phyloP scores from a whole-genome alignment of 2,329 filamentous ascomycete species.

The Lasiodiplodia gonubiensis region DNA sequence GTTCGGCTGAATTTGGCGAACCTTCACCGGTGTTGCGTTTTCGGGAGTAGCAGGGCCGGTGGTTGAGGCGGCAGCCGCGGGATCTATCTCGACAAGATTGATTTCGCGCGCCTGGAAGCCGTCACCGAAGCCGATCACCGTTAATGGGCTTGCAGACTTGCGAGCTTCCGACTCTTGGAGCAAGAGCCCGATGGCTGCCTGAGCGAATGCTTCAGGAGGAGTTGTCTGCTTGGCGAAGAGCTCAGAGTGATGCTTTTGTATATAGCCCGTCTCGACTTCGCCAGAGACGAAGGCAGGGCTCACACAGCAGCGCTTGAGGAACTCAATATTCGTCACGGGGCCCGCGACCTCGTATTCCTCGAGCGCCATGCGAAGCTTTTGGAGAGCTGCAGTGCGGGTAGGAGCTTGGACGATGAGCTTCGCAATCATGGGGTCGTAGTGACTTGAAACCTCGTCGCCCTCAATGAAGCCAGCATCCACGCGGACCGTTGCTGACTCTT shows the following conservation, averaged over 20 bases:
- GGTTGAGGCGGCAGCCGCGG: slow-evolving; percentile 3
- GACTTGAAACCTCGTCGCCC: slow-evolving; percentile 89
- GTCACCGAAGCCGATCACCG: slow-evolving; percentile 61
- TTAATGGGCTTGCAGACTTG: slow-evolving; percentile 28
- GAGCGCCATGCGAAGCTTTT: slow-evolving; percentile 79
- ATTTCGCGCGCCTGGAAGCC: slow-evolving; percentile 69
- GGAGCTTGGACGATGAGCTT: slow-evolving; percentile 91
- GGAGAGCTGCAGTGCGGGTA: slow-evolving; percentile 78
- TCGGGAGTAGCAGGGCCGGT: slow-evolving; percentile 49
- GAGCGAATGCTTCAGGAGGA: slow-evolving; percentile 77
- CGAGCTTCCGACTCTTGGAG: slow-evolving; percentile 48
- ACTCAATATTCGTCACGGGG: slow-evolving; percentile 94
- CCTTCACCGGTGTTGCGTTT: slow-evolving; percentile 51
- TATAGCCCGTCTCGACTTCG: slow-evolving; percentile 94
- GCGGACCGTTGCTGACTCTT: slow-evolving; percentile 72
- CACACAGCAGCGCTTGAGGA: slow-evolving; percentile 84
- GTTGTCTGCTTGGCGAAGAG: slow-evolving; percentile 71
- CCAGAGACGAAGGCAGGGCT: slow-evolving; percentile 83
- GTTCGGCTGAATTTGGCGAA: slow-evolving; percentile 58
- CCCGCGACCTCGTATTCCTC: slow-evolving; percentile 92
- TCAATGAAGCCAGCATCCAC: slow-evolving; percentile 93
- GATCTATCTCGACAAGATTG: slow-evolving; percentile 53
- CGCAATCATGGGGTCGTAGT: slow-evolving; percentile 98
- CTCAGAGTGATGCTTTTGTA: slow-evolving; percentile 82
- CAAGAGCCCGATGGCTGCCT: slow-evolving; percentile 81